Base-by-base conservation (phyloP, 2,329 filamentous ascomycete genomes). In the Plenodomus tracheiphilus region DNA sequence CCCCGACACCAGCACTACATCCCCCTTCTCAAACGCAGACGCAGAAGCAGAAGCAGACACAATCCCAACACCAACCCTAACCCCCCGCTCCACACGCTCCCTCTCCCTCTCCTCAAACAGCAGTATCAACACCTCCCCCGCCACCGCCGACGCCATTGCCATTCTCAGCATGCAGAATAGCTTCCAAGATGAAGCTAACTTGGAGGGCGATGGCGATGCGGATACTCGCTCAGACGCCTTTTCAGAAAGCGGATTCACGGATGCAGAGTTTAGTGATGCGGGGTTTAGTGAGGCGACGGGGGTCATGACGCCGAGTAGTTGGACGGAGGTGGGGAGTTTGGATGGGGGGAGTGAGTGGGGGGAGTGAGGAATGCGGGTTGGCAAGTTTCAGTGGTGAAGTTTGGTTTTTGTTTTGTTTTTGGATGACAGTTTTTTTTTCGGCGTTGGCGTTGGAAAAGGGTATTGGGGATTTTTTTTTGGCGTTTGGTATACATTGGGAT, bases 281-380 rank as follows among this genome's bases (percentile, higher is more conserved):
- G 64, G 66, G 0, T 71, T 69, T 48, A 69, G 67, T 35, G 70
- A 71, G 40, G 50, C 57, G 13, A 58, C 42, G 0, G 71, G 71
- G 15, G 58, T 67, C 15, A 64, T 68, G 62, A 74, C 72, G 6
- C 72, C 72, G 9, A 65, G 54, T 13, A 68, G 64, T 19, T 75
- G 72, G 72, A 72, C 70, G 34, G 72, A 75, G 47, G 65, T 75
- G 9, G 72, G 70, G 2, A 73, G 69, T 47, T 72, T 74, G 39
- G 65, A 67, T 37, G 71, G 18, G 35, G 28, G 68, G 49, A 74
- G 72, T 32, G 72, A 74, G 42, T 71, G 62, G 59, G 3, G 51
- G 55, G 30, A 57, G 61, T 18, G 67, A n/a, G 67, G 0, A 61
- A 67, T 30, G 63, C 65, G 16, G 63, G 61, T 25, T 5, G 22